Evolutionary conservation across 164 flowering plant genomes (phyloP), one percentile per base, ranked within the genome.

Genomic region (Chimonanthus praecox): DNA sequence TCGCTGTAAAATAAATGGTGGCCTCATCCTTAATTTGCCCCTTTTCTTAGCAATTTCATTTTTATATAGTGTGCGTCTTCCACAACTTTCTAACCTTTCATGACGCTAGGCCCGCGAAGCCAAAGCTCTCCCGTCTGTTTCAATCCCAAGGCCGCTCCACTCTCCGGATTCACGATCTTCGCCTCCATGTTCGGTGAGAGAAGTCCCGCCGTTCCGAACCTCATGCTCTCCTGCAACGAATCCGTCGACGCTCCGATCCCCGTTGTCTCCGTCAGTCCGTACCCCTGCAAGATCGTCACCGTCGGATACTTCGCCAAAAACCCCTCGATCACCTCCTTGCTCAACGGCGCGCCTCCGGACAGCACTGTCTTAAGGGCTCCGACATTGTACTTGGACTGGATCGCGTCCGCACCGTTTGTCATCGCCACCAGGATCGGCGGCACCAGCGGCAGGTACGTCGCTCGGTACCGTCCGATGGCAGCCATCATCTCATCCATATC

Each of bases 111-210:
- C 2, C 97, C 97, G 48, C 83, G 85, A 2, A 94, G 89, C 97
- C 96, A 94, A 78, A 94, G 97, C 89, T 94, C 98, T 2, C 98
- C 98, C 18, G 92, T 88, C 70, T 54, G 80, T 69, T 89, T 89
- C 60, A 84, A 89, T 18, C 80, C 15, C 76, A 92, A 73, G 5
- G 85, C 84, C 69, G 58, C 69, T 0, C 97, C 94, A 13, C 74
- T 84, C 16, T 87, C 91, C 58, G 97, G 89, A 43, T 94, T 90
- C 58, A 94, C 94, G 4, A 92, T 86, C 88, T 76, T 90, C 20
- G 88, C 98, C 76, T 88, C 91, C 81, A 84, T 81, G 79, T 81
- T 82, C 61, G 97, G 86, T 47, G 94, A 87, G 75, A 94, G 72
- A 75, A 85, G 1, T 75, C 98, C 97, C 33, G 94, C 94, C 70